Base-by-base conservation (phyloP, 164 flowering plant genomes). In the Saururus chinensis region DNA sequence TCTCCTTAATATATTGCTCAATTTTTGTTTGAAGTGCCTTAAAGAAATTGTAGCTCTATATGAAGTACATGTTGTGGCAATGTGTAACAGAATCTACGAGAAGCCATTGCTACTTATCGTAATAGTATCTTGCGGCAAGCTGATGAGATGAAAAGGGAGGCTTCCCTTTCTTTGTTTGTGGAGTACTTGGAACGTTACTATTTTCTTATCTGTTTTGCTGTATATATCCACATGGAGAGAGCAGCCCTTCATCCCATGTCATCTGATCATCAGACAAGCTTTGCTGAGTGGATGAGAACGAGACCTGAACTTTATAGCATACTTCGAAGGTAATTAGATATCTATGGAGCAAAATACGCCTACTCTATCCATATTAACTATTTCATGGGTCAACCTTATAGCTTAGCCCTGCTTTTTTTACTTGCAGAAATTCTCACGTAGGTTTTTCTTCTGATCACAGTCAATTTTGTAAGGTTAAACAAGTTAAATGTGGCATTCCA, bases 121-220 rank as follows among this genome's bases (percentile, higher is more conserved):
- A 92, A 78, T 66, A 89, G 88, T 70, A 89, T 92, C 74, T 74
- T 83, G 62, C 85, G 89, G 55, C 93, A 92, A 75, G 76, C 88
- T 57, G 96, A 89, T 83, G 98, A 92, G 78, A 89, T 83, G 98
- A 92, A 87, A 82, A 82, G 87, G 71, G 96, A 86, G 79, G 87
- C 96, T 63, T 74, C 82, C 57, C 93, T 92, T 72, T 89, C 98
- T 37, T 87, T 84, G 68, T 92, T 92, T 70, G 85, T 92, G 71
- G 98, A 92, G 79, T 92, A 92, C 77, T 70, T 92, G 81, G 98
- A 92, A 67, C 81, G 95, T 76, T 92, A 92, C 75, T 92, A 92
- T 81, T 92, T 82, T 73, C 93, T 89, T 49, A 92, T 92, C 71
- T 92, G 98, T 73, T 92, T 92, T 82, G 81, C 98, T 70, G 98